Percentiles rank a stretch among this genome's conserved stretches.
Evolutionary conservation across 179 eudicot species (phyloP).

Genomic region (Beta corolliflora): DNA sequence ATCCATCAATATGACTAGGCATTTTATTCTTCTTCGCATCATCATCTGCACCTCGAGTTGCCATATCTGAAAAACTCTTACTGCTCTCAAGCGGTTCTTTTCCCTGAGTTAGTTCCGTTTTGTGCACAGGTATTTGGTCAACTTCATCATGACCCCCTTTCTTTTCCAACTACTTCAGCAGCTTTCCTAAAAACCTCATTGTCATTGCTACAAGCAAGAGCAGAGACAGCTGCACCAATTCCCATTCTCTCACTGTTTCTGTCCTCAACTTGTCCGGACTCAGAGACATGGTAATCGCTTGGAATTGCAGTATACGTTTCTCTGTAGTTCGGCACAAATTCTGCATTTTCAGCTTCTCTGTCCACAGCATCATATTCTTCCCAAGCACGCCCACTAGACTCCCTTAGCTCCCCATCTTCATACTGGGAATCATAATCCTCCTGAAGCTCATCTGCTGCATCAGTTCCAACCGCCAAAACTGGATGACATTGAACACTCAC

Average conservation of each 20-base stretch:
- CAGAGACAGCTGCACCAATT: constrained; percentile 9
- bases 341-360: constrained; percentile 29
- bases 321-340: constrained; percentile 22
- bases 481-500: constrained; percentile 12
- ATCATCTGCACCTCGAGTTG: constrained; percentile 14
- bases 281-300: constrained; percentile 19
- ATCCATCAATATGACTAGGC: constrained; percentile 18
- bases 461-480: constrained; percentile 13
- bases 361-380: constrained; percentile 32
- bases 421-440: constrained; percentile 42
- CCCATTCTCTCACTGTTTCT: neutral
- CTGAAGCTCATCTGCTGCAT: constrained; percentile 19
- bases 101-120: constrained; percentile 16
- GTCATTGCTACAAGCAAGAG: constrained; percentile 10
- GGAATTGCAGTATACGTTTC: constrained; percentile 10
- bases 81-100: constrained; percentile 27
- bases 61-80: constrained; percentile 25
- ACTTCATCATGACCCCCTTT: constrained; percentile 1
- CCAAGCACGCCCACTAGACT: constrained; percentile 33
- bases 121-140: constrained; percentile 26
- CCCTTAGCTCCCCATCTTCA: constrained; percentile 50
- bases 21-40: constrained; percentile 15
- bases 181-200: constrained; percentile 5
- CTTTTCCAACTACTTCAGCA: constrained; percentile 10
- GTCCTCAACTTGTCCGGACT: constrained; percentile 19